phyloP scores from a whole-genome alignment of 2,329 filamentous ascomycete species.

The Fusarium cicatricum region DNA sequence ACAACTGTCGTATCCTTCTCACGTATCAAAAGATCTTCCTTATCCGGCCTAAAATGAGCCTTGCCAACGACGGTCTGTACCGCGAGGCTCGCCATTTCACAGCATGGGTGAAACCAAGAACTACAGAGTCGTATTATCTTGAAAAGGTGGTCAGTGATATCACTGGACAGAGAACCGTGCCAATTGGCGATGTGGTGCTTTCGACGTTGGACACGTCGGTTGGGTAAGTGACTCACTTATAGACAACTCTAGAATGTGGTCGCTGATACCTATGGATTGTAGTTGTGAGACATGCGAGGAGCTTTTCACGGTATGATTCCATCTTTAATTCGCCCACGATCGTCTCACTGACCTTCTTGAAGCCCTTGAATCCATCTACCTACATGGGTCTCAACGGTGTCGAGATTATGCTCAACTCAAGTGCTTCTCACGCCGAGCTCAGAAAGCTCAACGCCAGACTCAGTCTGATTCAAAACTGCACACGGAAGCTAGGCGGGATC shows the following conservation, averaged over 20 bases:
- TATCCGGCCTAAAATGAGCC: conserved; percentile 74
- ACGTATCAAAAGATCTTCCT: conserved; percentile 72
- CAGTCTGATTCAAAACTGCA: conserved; percentile 71
- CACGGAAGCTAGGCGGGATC: conserved; percentile 66
- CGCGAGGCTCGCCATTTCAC: conserved; percentile 1
- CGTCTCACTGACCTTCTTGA: not conserved
- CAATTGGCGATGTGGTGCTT: conserved; percentile 46
- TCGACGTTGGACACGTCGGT: not conserved
- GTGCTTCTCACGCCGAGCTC: conserved; percentile 67
- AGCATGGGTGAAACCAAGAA: not conserved
- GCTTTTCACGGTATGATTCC: conserved; percentile 44
- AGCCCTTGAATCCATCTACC: conserved; percentile 9
- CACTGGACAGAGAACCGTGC: conserved; percentile 47
- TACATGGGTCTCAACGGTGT: conserved; percentile 59
- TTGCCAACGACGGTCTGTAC: conserved; percentile 70
- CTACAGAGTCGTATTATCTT: conserved; percentile 36
- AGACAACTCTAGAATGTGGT: not conserved
- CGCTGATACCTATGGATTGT: too few species aligned
- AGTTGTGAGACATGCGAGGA: conserved; percentile 52
- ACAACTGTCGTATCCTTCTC: conserved; percentile 49
- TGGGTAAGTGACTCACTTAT: not conserved
- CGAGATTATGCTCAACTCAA: conserved; percentile 75
- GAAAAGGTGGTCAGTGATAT: conserved; percentile 42
- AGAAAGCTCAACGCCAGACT: conserved; percentile 72
- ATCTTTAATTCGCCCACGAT: not conserved